These are phyloP conservation scores for Debaryomyces subglobosus DNA, from an alignment of 1,139 yeast genomes.

Conservation along the genomic window DNA sequence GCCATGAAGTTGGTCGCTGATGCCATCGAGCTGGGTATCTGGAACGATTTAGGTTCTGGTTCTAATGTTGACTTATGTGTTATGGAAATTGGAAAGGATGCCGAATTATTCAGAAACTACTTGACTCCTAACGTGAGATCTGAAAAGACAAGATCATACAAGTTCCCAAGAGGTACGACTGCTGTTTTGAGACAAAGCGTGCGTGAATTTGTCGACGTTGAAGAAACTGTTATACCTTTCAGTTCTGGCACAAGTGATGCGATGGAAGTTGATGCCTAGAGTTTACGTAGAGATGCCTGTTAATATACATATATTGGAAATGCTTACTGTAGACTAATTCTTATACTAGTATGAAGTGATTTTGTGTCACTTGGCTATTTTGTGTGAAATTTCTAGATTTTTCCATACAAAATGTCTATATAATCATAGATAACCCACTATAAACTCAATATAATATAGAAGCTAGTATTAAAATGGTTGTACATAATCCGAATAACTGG, in stretches of 20 bases:
- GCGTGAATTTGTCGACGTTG: conserved; percentile 67
- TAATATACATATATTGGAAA: conserved; percentile 3
- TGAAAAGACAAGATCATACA: conserved; percentile 77
- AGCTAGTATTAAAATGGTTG: conserved; percentile 36
- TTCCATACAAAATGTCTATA: conserved; percentile 12
- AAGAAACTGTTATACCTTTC: conserved; percentile 59
- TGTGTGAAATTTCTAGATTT: conserved; percentile 18
- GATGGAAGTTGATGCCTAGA: conserved; percentile 75
- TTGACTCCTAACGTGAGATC: conserved; percentile 89
- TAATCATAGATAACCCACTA: not conserved
- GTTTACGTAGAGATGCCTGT: conserved; percentile 7
- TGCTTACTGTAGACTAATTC: not conserved
- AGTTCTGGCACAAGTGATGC: conserved; percentile 42
- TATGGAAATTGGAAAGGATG: conserved; percentile 90
- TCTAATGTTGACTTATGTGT: conserved; percentile 97
- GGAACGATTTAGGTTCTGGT: conserved; percentile 99
- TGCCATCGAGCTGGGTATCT: conserved; percentile 96
- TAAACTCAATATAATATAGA: not conserved
- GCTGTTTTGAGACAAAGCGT: conserved; percentile 72
- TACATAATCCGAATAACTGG: conserved; percentile 60
- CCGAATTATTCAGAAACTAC: conserved; percentile 81
- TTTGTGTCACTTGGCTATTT: conserved; percentile 7
- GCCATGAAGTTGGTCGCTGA: conserved; percentile 88
- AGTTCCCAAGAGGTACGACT: conserved; percentile 89
- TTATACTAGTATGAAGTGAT: not conserved